A percentile compares a stretch with the other conserved stretches of the same genome.
These are phyloP conservation scores for Ganoderma sp. DNA, from an alignment of 1,284 basidiomycete species.

Conservation along the genomic window DNA sequence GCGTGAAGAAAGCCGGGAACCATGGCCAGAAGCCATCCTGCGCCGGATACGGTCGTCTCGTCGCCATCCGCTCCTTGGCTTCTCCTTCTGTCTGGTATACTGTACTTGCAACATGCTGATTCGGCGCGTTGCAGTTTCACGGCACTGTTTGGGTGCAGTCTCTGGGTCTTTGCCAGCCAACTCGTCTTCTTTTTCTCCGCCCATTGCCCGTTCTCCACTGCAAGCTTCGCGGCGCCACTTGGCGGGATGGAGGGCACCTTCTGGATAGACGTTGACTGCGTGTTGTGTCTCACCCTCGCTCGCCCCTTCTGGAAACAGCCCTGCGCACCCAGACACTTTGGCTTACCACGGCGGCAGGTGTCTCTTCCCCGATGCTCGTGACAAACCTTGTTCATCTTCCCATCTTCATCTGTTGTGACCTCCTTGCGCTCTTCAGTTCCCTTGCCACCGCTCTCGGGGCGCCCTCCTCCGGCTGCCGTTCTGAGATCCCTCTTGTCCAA, in stretches of 20 bases:
- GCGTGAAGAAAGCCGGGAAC: background rate
- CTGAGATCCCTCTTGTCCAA: constrained; percentile 51
- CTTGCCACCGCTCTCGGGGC: constrained; percentile 3
- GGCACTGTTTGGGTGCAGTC: background rate
- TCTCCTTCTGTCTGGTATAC: constrained; percentile 1
- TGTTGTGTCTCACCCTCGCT: background rate
- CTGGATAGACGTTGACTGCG: background rate
- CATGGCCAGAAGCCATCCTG: background rate
- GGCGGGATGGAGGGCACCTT: background rate
- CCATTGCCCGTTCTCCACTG: background rate
- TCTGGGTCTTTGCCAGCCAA: background rate
- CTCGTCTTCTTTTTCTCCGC: background rate
- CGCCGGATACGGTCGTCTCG: background rate
- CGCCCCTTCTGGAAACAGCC: background rate
- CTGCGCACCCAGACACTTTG: background rate
- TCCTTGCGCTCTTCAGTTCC: constrained; percentile 10
- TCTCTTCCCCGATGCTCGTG: constrained; percentile 17
- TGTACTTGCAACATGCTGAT: background rate
- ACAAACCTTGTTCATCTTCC: background rate
- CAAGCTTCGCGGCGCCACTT: background rate
- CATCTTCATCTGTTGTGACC: background rate
- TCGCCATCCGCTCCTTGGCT: background rate
- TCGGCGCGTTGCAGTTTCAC: background rate
- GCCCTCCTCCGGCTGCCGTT: constrained; percentile 30
- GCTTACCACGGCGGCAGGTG: background rate